Conservation (phyloP, 83 land plant genomes). For the Larix sibirica region DNA sequence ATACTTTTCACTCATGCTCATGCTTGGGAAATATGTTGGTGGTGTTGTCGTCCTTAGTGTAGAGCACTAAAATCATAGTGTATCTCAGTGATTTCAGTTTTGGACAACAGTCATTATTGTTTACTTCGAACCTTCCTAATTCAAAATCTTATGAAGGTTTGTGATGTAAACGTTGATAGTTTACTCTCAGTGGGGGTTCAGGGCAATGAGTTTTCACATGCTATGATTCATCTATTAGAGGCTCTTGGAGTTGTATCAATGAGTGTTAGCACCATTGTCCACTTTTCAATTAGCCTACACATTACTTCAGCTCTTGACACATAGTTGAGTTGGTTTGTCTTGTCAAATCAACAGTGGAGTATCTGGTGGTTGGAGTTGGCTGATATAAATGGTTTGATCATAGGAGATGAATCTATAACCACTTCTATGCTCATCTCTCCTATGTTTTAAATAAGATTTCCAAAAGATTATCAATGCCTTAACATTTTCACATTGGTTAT, state of each 20-base stretch:
- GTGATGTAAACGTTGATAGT: neutral
- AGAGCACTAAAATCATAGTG: neutral
- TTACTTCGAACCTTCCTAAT: neutral
- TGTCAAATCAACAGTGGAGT: no score
- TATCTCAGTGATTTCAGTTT: neutral
- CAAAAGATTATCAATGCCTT: neutral
- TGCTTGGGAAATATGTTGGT: neutral
- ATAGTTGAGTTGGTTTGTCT: no score
- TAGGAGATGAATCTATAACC: neutral
- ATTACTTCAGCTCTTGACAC: no score
- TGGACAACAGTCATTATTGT: neutral
- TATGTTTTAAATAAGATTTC: neutral
- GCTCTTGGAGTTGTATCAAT: neutral
- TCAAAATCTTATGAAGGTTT: neutral
- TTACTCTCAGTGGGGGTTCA: neutral
- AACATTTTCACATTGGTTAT: neutral
- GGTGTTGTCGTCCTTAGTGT: neutral
- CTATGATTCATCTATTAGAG: neutral
- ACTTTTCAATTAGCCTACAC: no score
- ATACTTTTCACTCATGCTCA: no score
- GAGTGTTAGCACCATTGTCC: neutral
- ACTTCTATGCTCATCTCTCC: neutral
- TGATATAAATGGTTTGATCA: neutral
- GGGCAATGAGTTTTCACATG: neutral
- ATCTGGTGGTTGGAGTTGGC: neutral